These are phyloP conservation scores for Cladorrhinum sp. DNA, from an alignment of 2,329 filamentous ascomycete species.

Conservation along the genomic window DNA sequence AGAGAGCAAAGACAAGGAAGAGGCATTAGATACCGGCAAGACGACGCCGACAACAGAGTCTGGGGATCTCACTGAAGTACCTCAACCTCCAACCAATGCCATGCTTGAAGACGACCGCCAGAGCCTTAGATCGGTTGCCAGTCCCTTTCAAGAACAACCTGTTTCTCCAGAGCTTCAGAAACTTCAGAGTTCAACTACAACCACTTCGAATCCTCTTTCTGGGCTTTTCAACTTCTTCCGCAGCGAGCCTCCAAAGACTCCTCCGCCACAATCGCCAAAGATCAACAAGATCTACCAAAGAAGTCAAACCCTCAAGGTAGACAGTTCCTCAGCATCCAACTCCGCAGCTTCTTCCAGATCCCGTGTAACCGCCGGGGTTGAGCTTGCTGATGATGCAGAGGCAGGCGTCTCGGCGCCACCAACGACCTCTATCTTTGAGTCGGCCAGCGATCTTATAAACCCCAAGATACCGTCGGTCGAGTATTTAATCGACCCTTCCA, in stretches of 20 bases:
- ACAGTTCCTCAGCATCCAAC: slow-evolving; percentile 34
- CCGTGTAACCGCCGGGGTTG: slow-evolving; percentile 50
- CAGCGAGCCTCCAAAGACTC: slow-evolving; percentile 49
- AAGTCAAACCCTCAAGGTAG: slow-evolving; percentile 67
- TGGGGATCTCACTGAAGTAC: slow-evolving; percentile 57
- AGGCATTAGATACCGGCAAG: slow-evolving; percentile 29
- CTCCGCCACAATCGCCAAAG: slow-evolving; percentile 51
- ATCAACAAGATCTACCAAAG: slow-evolving; percentile 70
- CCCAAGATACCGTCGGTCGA: slow-evolving; percentile 79
- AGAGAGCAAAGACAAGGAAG: slow-evolving; percentile 32
- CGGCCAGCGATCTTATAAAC: slow-evolving; percentile 86
- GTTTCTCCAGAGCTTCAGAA: slow-evolving; percentile 24
- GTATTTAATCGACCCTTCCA: slow-evolving; percentile 79
- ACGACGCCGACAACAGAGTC: slow-evolving; percentile 34
- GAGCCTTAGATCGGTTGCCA: slow-evolving; percentile 49
- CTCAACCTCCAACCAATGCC: slow-evolving; percentile 65
- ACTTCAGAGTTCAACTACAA: slow-evolving; percentile 31
- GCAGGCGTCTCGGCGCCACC: slow-evolving; percentile 67
- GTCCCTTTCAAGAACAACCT: slow-evolving; percentile 30
- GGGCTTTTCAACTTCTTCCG: slow-evolving; percentile 74
- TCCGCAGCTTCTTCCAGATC: slow-evolving; percentile 37
- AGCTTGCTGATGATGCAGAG: slow-evolving; percentile 43
- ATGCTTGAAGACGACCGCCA: slow-evolving; percentile 64
- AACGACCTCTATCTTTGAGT: slow-evolving; percentile 90
- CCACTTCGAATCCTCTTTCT: slow-evolving; percentile 53